Base-by-base conservation (phyloP, 179 eudicot genomes). In the Carnegiea gigantea region DNA sequence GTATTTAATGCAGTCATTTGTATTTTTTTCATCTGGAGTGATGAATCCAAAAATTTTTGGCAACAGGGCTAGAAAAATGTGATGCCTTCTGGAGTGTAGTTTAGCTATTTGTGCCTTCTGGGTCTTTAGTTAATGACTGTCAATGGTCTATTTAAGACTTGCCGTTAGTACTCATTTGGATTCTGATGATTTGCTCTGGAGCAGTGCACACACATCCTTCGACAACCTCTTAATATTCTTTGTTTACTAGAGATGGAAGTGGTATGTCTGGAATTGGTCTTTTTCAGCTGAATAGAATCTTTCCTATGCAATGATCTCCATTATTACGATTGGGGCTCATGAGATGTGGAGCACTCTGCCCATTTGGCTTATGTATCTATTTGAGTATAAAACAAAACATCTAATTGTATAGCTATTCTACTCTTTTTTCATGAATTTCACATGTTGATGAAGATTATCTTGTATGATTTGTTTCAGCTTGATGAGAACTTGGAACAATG, bases 401-500 rank as follows among this genome's bases (percentile, higher is more conserved):
- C 57, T 51, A 51, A 51, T 51, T 9, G 18, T 51, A 17, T 17
- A 51, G 57, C 57, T 21, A 36, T 40, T 36, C 13, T 73, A 44
- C 30, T 14, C 14, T 17, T 23, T 46, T 10, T 74, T 3, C 46
- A 21, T 14, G 11, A 73, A 44, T 24, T 11, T 49, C 26, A 14
- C 26, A 10, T 46, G 18, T 71, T 70, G 38, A 13, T 18, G 49
- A 51, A 36, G 38, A 26, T 65, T 54, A 67, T 48, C 26, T 83
- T 75, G 17, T 81, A 60, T 67, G 44, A 71, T 64, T 80, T 28
- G 5, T 75, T 84, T 54, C 90, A 96, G 99, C 92, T 92, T 80
- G 98, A 94, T 77, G 95, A 94, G 77, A 93, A 96, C 82, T 86
- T 96, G 92, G 99, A 94, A 85, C 99, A 92, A 87, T 96, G 97